Percentiles rank a stretch among this genome's conserved stretches.
Evolutionary conservation across 2,329 filamentous ascomycete genomes (phyloP).

Genomic region (Pseudodiploospora longispora): DNA sequence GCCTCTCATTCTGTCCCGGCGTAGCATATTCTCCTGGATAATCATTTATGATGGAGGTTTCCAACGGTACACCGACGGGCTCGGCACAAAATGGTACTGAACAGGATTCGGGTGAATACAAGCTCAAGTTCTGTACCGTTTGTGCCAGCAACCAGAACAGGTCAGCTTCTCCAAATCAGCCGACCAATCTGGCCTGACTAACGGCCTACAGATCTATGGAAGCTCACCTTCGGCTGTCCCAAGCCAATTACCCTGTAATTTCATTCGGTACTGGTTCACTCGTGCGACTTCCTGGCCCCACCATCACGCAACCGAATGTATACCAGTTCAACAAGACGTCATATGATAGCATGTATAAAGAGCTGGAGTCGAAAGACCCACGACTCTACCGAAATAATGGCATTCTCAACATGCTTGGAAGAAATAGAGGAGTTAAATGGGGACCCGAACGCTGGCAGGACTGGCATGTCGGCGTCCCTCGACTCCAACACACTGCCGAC

Average conservation of each 20-base stretch:
- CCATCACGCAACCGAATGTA: conserved; percentile 88
- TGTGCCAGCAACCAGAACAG: conserved; percentile 98
- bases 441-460: conserved; percentile 97
- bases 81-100: conserved; percentile 35
- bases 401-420: conserved; percentile 88
- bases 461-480: conserved; percentile 81
- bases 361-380: conserved; percentile 77
- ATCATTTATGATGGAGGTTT: conserved; percentile 29
- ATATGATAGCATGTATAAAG: conserved; percentile 89
- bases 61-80: conserved; percentile 29
- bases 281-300: conserved; percentile 85
- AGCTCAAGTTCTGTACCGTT: conserved; percentile 96
- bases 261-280: conserved; percentile 95
- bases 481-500: conserved; percentile 67
- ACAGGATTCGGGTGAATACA: conserved; percentile 57
- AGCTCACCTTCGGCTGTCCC: conserved; percentile 86
- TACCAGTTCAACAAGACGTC: conserved; percentile 98
- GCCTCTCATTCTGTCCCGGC: neutral
- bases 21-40: conserved; percentile 7
- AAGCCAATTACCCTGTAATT: conserved; percentile 86
- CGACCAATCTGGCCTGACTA: conserved; percentile 2
- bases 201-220: conserved; percentile 59
- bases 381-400: conserved; percentile 87
- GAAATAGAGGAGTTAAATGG: conserved; percentile 88
- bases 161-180: conserved; percentile 36